phyloP scores from a whole-genome alignment of 2,329 filamentous ascomycete genomes.

The Monosporascus sp. region DNA sequence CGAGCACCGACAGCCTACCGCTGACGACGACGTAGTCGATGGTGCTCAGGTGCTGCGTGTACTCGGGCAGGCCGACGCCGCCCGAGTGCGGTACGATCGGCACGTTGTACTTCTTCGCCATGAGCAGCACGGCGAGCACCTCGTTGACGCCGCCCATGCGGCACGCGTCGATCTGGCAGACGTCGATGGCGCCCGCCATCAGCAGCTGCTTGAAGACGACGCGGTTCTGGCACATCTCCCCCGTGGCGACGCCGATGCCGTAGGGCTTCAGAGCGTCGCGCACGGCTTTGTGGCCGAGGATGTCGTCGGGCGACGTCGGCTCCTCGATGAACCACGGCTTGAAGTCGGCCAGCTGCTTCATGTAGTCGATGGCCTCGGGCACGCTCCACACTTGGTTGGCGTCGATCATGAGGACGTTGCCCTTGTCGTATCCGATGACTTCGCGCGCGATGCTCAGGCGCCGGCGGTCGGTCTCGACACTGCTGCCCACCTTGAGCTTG shows the following conservation, averaged over 20 bases:
- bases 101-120: conserved; percentile 73
- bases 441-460: conserved; percentile 70
- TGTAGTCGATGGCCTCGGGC: conserved; percentile 81
- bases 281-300: conserved; percentile 82
- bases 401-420: conserved; percentile 87
- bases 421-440: conserved; percentile 76
- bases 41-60: conserved; percentile 87
- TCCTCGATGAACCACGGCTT: conserved; percentile 95
- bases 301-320: conserved; percentile 84
- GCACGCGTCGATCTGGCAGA: conserved; percentile 88
- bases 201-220: conserved; percentile 93
- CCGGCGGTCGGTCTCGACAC: conserved; percentile 65
- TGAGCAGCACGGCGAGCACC: conserved; percentile 81
- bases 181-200: conserved; percentile 72
- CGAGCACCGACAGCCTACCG: conserved; percentile 75
- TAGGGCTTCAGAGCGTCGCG: conserved; percentile 71
- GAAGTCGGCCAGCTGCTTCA: conserved; percentile 76
- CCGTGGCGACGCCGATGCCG: conserved; percentile 80
- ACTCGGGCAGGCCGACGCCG: conserved; percentile 86
- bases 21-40: conserved; percentile 89
- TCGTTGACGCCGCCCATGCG: conserved; percentile 88
- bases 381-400: conserved; percentile 93
- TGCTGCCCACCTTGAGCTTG: conserved; percentile 83
- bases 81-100: conserved; percentile 87
- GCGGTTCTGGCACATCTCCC: conserved; percentile 94